Percentiles rank a stretch among this genome's conserved stretches.
Conservation (phyloP, 2,329 filamentous ascomycete species). For the Alternaria rosae region DNA sequence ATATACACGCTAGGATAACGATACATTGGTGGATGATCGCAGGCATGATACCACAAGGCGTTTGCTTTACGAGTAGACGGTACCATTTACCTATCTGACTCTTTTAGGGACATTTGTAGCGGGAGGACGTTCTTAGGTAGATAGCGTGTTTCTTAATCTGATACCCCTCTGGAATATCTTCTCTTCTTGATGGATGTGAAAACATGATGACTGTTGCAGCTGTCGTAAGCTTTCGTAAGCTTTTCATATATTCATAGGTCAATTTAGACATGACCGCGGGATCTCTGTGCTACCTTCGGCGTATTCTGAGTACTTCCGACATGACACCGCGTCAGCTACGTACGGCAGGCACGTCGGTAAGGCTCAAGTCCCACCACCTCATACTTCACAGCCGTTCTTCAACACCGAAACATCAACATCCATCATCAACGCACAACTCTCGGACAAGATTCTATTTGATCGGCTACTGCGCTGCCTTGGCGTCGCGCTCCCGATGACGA, state of each 20-base stretch:
- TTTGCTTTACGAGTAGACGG: conserved; percentile 15
- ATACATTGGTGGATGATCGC: conserved; percentile 13
- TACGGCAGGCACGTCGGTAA: conserved; percentile 1
- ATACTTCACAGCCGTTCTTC: not conserved
- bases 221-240: not conserved
- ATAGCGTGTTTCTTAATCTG: conserved; percentile 19
- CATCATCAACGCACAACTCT: conserved; percentile 6
- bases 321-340: not conserved
- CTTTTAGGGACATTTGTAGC: conserved; percentile 7
- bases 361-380: not conserved
- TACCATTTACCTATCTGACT: conserved; percentile 2
- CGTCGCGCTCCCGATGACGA: conserved; percentile 10
- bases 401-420: not conserved
- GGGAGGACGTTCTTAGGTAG: conserved; percentile 9
- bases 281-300: not conserved
- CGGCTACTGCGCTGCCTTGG: conserved; percentile 9
- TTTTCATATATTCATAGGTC: not conserved
- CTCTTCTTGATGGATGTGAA: not conserved
- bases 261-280: not conserved
- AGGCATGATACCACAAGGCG: conserved; percentile 31
- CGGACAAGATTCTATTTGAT: not conserved
- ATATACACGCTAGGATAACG: conserved; percentile 14
- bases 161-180: conserved; percentile 11
- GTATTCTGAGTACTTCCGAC: not conserved
- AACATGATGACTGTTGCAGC: not conserved